Percentiles rank a stretch among this genome's conserved stretches.
Conservation (phyloP, 192 early-diverging fungal genomes). For the Spizellomyces sp. region DNA sequence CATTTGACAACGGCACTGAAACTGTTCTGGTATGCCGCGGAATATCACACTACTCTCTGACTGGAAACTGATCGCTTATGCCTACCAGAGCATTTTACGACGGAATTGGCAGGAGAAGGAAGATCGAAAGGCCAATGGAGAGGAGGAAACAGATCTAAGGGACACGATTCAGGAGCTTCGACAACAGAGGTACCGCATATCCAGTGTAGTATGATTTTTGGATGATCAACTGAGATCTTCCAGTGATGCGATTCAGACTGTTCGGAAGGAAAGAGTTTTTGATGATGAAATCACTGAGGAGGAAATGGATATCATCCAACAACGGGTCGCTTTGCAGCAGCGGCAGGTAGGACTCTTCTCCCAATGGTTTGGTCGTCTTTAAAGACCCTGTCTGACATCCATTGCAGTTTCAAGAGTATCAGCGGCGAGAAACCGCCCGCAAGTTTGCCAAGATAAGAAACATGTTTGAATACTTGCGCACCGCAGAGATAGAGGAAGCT, state of each 20-base stretch:
- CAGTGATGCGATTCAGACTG: conserved; percentile 40
- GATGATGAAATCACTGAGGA: conserved; percentile 84
- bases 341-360: conserved; percentile 54
- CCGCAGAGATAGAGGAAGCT: conserved; percentile 85
- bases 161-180: conserved; percentile 31
- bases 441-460: conserved; percentile 78
- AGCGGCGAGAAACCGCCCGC: conserved; percentile 75
- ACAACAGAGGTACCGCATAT: conserved; percentile 9
- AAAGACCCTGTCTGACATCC: not conserved
- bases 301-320: conserved; percentile 88
- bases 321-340: conserved; percentile 88
- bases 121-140: not conserved
- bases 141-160: conserved; percentile 9
- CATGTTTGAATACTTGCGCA: conserved; percentile 75
- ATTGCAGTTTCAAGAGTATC: conserved; percentile 79
- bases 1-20: not conserved
- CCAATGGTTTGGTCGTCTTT: not conserved
- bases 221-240: not conserved
- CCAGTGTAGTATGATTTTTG: not conserved
- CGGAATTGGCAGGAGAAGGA: conserved; percentile 5
- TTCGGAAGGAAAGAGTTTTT: conserved; percentile 83
- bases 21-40: not conserved
- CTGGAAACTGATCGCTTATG: not conserved
- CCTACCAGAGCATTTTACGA: conserved; percentile 5
- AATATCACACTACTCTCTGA: not conserved